A percentile compares a stretch with the other conserved stretches of the same genome.
phyloP scores from a whole-genome alignment of 176 grass and related monocot species.

The Tuctoria greenei region DNA sequence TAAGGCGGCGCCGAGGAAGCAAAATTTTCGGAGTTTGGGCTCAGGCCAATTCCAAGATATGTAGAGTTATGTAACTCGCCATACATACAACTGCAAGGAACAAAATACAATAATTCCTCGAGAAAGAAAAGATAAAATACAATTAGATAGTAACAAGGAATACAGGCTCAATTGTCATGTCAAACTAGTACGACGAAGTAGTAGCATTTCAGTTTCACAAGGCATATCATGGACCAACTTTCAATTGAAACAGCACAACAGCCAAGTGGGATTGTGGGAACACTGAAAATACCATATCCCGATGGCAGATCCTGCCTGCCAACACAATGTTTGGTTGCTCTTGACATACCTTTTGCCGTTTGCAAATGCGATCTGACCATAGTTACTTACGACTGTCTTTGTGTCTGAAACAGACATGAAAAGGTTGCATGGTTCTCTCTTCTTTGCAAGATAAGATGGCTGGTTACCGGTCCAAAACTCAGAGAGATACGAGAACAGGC shows the following conservation, averaged over 20 bases:
- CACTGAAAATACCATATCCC: constrained; percentile 31
- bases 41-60: not conserved
- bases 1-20: not conserved
- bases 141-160: constrained; percentile 25
- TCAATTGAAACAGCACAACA: constrained; percentile 20
- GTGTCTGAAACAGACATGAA: not conserved
- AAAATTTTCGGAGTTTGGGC: not conserved
- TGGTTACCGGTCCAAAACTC: not conserved
- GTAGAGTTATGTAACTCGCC: not conserved
- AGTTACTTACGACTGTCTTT: constrained; percentile 6
- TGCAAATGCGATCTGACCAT: constrained; percentile 35
- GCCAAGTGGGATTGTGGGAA: constrained; percentile 36
- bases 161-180: constrained; percentile 34
- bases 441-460: not conserved
- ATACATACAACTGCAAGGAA: not conserved
- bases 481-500: not conserved
- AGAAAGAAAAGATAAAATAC: not conserved
- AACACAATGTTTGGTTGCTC: constrained; percentile 39
- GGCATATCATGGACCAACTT: constrained; percentile 17
- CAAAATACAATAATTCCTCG: not conserved
- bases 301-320: constrained; percentile 36
- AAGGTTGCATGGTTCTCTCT: not conserved
- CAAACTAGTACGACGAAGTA: constrained; percentile 7
- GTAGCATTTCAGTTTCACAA: constrained; percentile 24
- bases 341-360: constrained; percentile 26